Conservation (phyloP, 305 asterid species). For the Vinca major region DNA sequence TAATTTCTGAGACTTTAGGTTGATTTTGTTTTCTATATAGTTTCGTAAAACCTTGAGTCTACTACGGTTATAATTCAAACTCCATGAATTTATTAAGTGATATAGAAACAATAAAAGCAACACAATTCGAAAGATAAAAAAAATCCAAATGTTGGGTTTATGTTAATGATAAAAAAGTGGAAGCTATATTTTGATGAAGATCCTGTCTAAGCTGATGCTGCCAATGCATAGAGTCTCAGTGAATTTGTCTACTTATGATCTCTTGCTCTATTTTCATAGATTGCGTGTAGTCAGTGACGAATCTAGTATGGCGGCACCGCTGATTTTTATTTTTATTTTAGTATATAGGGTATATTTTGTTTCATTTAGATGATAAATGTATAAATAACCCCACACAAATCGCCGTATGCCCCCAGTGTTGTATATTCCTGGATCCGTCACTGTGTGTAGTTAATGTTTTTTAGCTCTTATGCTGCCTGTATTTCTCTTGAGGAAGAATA, state of each 20-base stretch:
- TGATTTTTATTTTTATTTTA: too few species aligned
- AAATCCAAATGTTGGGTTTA: not conserved
- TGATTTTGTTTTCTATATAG: not conserved
- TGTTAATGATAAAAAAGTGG: not conserved
- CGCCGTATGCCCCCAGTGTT: too few species aligned
- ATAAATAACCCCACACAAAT: too few species aligned
- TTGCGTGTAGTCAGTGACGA: too few species aligned
- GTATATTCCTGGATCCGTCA: too few species aligned
- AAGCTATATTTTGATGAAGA: not conserved
- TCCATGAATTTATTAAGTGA: not conserved
- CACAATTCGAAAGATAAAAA: not conserved
- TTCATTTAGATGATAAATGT: too few species aligned
- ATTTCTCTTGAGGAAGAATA: slow-evolving; percentile 1
- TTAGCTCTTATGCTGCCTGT: not conserved
- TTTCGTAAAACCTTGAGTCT: not conserved
- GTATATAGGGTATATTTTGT: too few species aligned
- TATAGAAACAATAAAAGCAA: not conserved
- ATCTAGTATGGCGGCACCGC: too few species aligned
- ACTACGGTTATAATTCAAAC: not conserved
- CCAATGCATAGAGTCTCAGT: not conserved
- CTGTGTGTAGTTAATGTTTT: not conserved
- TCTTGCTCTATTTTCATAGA: not conserved
- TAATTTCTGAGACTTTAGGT: not conserved
- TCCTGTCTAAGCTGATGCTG: not conserved
- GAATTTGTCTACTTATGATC: not conserved